These are phyloP conservation scores for Sclerotinia nivalis DNA, from an alignment of 2,329 filamentous ascomycete species.

Conservation along the genomic window DNA sequence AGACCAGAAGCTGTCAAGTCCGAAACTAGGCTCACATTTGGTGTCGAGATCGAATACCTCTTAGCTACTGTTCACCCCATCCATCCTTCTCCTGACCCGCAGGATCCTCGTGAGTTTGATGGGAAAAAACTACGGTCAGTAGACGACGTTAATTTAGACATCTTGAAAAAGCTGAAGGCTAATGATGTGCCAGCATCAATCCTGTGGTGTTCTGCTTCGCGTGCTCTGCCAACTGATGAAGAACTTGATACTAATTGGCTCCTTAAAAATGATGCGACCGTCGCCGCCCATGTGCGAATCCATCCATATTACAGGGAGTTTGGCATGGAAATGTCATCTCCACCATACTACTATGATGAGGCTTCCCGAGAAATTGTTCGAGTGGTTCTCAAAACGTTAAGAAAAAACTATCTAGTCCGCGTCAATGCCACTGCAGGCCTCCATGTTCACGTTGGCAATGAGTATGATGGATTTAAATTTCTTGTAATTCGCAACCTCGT, in stretches of 20 bases:
- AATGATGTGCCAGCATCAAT: neutral
- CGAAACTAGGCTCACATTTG: slow-evolving; percentile 17
- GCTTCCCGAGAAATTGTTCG: slow-evolving; percentile 6
- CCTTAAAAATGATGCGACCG: neutral
- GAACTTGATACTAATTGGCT: neutral
- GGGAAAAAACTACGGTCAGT: neutral
- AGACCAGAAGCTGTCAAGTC: neutral
- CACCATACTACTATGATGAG: slow-evolving; percentile 13
- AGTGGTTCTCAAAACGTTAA: slow-evolving; percentile 23
- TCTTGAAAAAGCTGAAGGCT: neutral
- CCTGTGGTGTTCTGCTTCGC: no score
- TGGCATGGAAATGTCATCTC: slow-evolving; percentile 15
- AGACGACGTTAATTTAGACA: neutral
- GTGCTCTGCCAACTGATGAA: neutral
- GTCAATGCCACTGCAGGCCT: slow-evolving; percentile 35
- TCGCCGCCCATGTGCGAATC: neutral
- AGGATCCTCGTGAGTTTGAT: slow-evolving; percentile 5
- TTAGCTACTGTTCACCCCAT: neutral
- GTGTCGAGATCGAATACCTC: slow-evolving; percentile 20
- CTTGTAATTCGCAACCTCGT: slow-evolving; percentile 38
- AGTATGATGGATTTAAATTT: slow-evolving; percentile 31
- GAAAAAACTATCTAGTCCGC: slow-evolving; percentile 30
- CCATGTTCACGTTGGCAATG: slow-evolving; percentile 42
- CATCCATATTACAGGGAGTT: neutral
- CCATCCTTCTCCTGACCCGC: neutral